Evolutionary conservation across 108 stramenopile species (phyloP), one percentile per base, ranked within the genome.

Genomic region (Thalassiosira profunda): DNA sequence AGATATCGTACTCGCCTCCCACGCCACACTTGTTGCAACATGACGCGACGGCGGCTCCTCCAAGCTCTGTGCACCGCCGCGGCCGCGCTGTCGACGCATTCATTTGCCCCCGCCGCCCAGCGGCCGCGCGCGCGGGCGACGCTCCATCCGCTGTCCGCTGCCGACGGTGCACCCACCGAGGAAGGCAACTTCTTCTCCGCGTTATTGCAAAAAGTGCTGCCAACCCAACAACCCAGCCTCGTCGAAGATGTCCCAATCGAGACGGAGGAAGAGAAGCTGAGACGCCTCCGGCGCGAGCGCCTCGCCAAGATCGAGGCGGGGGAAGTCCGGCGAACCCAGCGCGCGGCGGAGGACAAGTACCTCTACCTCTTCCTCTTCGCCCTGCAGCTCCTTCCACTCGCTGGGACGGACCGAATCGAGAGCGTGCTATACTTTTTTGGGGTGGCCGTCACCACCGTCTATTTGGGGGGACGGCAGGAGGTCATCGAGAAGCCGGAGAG

Each of bases 401-500:
- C 68, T 15, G 72, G 72, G n/a, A 68, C 20, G 30, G 72, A 73
- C 38, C 72, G 72, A 21, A 25, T 60, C 38, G 43, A 59, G 15
- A 47, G 45, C 24, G 40, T 73, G 31, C 15, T 43, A 5, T 73
- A 73, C 18, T 73, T 73, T 30, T 68, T 67, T 20, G 72, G 72
- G 1, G 17, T 73, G 2, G 72, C 72, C 1, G 72, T 73, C 5
- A 48, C 67, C 4, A 73, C 72, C 9, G 72, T 73, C 9, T 73
- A 73, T 29, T 33, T 73, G 1, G 72, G 72, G 0, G 72, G 72
- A 15, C 30, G 72, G 58, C 72, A 73, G 25, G 67, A 73, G 25
- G 67, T 69, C 15, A 49, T 73, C 38, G 72, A 73, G 60, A 24
- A n/a, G 17, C 67, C 72, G 31, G 72, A 73, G n/a, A 60, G 58